Evolutionary conservation across 2,329 filamentous ascomycete species (phyloP).

Genomic region (Conoideocrella luteorostrata): DNA sequence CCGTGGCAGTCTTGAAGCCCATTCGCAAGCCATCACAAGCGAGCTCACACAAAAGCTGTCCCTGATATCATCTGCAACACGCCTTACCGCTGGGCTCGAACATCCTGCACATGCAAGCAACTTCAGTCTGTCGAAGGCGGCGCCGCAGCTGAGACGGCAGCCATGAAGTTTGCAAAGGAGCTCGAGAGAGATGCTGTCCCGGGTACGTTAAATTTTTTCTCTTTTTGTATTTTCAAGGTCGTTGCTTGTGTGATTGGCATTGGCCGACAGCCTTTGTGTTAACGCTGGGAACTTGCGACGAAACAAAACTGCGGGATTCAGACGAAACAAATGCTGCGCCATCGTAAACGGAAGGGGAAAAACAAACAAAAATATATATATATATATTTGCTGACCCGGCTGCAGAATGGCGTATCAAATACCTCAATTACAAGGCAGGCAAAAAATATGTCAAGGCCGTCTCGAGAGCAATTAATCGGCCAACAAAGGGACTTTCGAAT

Average conservation of each 20-base stretch:
- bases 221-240: too few relatives aligned
- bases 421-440: constrained; percentile 89
- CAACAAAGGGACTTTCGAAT: constrained; percentile 35
- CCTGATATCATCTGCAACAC: background rate
- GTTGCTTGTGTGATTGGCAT: too few relatives aligned
- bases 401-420: constrained; percentile 84
- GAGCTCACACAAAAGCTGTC: background rate
- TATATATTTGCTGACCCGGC: constrained; percentile 9
- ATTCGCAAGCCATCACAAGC: background rate
- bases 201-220: too few relatives aligned
- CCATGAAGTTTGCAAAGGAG: constrained; percentile 15
- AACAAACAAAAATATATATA: too few relatives aligned
- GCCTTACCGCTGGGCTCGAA: background rate
- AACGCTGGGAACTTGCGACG: too few relatives aligned
- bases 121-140: constrained; percentile 6
- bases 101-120: constrained; percentile 1
- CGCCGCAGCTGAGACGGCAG: constrained; percentile 8
- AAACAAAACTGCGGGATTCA: background rate
- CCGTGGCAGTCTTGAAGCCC: constrained; percentile 2
- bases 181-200: constrained; percentile 55
- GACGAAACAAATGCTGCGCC: background rate
- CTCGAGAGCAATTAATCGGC: constrained; percentile 60
- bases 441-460: constrained; percentile 93
- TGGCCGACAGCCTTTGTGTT: too few relatives aligned
- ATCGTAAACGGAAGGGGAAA: too few relatives aligned